A percentile compares a stretch with the other conserved stretches of the same genome.
phyloP scores from a whole-genome alignment of 345 rosid species.

The Litchi chinensis region DNA sequence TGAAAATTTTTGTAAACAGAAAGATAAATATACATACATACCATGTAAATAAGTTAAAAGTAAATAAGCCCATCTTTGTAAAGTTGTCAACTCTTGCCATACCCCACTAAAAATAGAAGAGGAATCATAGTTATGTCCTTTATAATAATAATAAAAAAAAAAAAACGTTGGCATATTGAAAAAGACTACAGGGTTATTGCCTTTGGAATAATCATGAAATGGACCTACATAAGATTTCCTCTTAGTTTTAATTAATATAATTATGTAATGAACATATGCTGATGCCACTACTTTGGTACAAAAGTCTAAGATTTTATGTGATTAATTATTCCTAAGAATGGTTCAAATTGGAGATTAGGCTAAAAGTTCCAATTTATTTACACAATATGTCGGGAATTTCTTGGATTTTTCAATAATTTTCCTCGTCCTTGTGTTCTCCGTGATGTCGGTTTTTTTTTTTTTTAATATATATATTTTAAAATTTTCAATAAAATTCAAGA shows the following conservation, averaged over 20 bases:
- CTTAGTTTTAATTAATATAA: background rate
- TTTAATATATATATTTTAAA: no score
- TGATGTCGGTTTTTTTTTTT: background rate
- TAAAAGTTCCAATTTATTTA: constrained; percentile 6
- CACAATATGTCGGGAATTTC: constrained; percentile 13
- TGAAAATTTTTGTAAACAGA: no score
- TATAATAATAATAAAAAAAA: constrained; percentile 5
- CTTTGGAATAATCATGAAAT: constrained; percentile 30
- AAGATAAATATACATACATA: no score
- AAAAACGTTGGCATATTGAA: background rate
- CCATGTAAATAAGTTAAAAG: background rate
- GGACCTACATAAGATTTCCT: constrained; percentile 18
- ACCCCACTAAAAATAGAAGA: background rate
- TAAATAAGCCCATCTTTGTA: background rate
- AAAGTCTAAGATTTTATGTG: background rate
- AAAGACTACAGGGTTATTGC: background rate
- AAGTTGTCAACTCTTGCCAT: background rate
- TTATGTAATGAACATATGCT: constrained; percentile 2
- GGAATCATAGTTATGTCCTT: constrained; percentile 8
- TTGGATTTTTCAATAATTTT: background rate
- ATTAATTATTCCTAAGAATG: background rate
- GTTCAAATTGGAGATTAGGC: background rate
- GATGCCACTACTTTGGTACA: constrained; percentile 14
- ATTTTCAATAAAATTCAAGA: no score
- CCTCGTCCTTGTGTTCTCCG: constrained; percentile 7